phyloP scores from a whole-genome alignment of 164 flowering plant species.

The Umbellularia californica region DNA sequence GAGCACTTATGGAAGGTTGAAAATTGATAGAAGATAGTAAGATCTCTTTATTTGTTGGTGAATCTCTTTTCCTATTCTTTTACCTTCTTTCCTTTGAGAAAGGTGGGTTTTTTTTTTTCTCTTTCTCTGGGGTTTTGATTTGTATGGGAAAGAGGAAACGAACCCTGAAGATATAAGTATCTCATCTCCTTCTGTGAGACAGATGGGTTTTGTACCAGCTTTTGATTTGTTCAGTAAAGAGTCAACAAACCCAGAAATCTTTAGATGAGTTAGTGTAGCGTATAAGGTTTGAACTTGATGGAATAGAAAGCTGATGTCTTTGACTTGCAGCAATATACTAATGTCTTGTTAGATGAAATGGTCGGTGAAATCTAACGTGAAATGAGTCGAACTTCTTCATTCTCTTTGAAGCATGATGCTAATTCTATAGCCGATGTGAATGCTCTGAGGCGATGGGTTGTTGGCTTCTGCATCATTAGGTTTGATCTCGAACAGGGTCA shows the following conservation, averaged over 20 bases:
- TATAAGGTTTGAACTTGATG: not conserved
- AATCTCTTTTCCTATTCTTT: too few species aligned
- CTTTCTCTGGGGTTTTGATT: not conserved
- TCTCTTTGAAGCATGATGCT: constrained; percentile 52
- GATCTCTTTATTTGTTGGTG: not conserved
- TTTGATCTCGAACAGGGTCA: constrained; percentile 99
- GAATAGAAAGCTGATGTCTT: not conserved
- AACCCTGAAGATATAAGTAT: not conserved
- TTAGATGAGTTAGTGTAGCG: not conserved
- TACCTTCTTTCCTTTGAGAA: too few species aligned
- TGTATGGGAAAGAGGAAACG: not conserved
- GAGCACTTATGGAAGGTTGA: not conserved
- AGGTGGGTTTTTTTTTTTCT: not conserved
- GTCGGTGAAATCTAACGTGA: constrained; percentile 18
- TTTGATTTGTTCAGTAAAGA: not conserved
- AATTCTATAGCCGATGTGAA: constrained; percentile 47
- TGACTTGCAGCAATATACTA: not conserved
- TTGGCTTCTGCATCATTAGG: constrained; percentile 83
- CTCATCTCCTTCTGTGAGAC: not conserved
- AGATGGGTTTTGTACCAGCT: not conserved
- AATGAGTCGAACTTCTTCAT: constrained; percentile 85
- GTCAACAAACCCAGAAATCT: not conserved
- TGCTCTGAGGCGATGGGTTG: constrained; percentile 67
- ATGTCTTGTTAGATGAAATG: not conserved
- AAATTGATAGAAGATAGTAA: not conserved